Conservation (phyloP, 2,329 filamentous ascomycete species). For the Beauveria caledonica region DNA sequence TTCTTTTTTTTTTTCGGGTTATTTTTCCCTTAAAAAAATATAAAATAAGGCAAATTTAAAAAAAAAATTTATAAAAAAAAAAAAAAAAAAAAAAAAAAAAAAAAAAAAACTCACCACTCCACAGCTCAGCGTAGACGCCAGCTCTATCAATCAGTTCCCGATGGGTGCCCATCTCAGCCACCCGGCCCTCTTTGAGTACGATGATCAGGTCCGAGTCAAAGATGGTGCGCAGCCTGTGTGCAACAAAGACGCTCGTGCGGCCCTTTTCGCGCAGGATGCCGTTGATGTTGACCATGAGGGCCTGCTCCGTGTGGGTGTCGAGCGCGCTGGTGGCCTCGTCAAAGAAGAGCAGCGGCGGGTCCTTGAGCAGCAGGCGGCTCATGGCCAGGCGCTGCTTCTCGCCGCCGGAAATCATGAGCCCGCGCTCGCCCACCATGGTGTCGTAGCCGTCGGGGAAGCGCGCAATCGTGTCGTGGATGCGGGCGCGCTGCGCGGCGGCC, state of each 20-base stretch:
- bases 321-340: conserved; percentile 90
- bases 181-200: conserved; percentile 72
- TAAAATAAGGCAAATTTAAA: too few relatives aligned
- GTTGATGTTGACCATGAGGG: conserved; percentile 86
- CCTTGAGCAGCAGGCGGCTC: conserved; percentile 75
- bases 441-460: conserved; percentile 80
- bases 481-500: conserved; percentile 71
- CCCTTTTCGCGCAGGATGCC: conserved; percentile 80
- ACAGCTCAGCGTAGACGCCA: conserved; percentile 81
- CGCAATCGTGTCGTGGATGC: conserved; percentile 74
- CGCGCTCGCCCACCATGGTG: conserved; percentile 87
- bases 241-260: conserved; percentile 89
- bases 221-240: conserved; percentile 85
- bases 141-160: conserved; percentile 68
- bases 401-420: conserved; percentile 93
- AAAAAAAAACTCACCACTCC: conserved; percentile 61
- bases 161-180: conserved; percentile 88
- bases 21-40: too few relatives aligned
- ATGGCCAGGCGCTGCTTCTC: conserved; percentile 90
- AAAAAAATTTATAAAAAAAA: too few relatives aligned
- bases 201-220: conserved; percentile 91
- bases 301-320: conserved; percentile 89
- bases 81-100: not conserved
- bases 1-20: too few relatives aligned
- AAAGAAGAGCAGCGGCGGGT: conserved; percentile 85